Base-by-base conservation (phyloP, 2,329 filamentous ascomycete genomes). In the Tolypocladium tundrense region DNA sequence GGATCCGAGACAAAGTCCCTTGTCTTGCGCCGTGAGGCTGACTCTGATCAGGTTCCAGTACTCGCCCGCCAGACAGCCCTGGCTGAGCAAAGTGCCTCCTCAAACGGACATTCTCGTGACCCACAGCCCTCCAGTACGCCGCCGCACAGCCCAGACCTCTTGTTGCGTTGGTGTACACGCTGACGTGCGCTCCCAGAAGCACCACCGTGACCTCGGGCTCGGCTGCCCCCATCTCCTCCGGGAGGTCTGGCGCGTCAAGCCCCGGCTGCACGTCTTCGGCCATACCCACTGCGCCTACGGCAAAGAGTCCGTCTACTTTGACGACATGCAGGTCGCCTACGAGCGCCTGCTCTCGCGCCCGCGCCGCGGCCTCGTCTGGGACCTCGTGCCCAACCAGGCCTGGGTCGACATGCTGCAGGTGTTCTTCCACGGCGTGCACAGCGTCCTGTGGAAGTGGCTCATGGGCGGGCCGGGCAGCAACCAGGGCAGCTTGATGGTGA, bases 261-360 rank as follows among this genome's bases (percentile, higher is more conserved):
- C 91, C 0, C 77, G 77, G 14, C 75, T 96, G 16, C 90, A 96
- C 70, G 81, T 96, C 53, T 96, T 94, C 69, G 91, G 91, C 1
- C 91, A 96, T 71, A 81, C 92, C 31, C 91, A 96, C 73, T 88
- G 81, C 67, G 88, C 84, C 10, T 82, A 88, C 52, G 91, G 91
- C 19, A 77, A 76, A 50, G 85, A 91, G 66, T 72, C 84, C 0
- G 79, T 88, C 11, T 88, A 84, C 72, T 96, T 88, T 79, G 90
- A 94, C 69, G 81, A 85, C 33, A 82, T 84, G 60, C 90, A 95
- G 71, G 75, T 74, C 39, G 81, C 81, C 1, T 91, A 90, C 72
- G 90, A 93, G 72, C 75, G 77, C n/a, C 77, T 90, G 31, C 73
- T 82, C 68, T 72, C 75, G 1, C 72, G 72, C 13, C 72, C 72